Conservation (phyloP, 345 rosid genomes). For the Eucalyptus sp. region DNA sequence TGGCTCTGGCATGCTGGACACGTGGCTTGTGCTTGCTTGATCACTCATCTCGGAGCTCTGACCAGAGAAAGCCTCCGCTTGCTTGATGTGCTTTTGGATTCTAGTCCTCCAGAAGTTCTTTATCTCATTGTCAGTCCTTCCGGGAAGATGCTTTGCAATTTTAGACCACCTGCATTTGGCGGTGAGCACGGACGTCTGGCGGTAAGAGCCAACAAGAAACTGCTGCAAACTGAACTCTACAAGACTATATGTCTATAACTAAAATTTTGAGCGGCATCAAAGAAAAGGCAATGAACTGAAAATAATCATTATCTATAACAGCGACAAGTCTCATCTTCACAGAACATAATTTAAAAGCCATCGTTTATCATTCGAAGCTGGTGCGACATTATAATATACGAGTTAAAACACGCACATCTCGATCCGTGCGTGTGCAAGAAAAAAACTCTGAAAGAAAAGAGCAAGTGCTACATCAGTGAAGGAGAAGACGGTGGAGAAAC, state of each 20-base stretch:
- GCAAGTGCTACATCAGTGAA: not conserved
- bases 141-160: constrained; percentile 93
- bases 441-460: not conserved
- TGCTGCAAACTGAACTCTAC: not conserved
- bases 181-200: not conserved
- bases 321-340: not conserved
- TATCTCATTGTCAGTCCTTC: constrained; percentile 97
- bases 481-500: not conserved
- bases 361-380: not conserved
- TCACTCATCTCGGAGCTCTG: constrained; percentile 21
- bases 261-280: not conserved
- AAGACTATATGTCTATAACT: not conserved
- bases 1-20: constrained; percentile 22
- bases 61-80: constrained; percentile 26
- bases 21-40: constrained; percentile 21
- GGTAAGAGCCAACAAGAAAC: not conserved
- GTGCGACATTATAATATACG: not conserved
- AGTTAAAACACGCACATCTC: not conserved
- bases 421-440: not conserved
- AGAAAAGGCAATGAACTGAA: not conserved
- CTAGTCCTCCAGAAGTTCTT: constrained; percentile 96
- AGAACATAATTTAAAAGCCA: not conserved
- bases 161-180: constrained; percentile 14
- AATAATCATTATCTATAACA: not conserved
- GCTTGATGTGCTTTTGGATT: constrained; percentile 85